A percentile compares a stretch with the other conserved stretches of the same genome.
These are phyloP conservation scores for Gentiana macrophylla DNA, from an alignment of 257 asterid species.

Conservation along the genomic window DNA sequence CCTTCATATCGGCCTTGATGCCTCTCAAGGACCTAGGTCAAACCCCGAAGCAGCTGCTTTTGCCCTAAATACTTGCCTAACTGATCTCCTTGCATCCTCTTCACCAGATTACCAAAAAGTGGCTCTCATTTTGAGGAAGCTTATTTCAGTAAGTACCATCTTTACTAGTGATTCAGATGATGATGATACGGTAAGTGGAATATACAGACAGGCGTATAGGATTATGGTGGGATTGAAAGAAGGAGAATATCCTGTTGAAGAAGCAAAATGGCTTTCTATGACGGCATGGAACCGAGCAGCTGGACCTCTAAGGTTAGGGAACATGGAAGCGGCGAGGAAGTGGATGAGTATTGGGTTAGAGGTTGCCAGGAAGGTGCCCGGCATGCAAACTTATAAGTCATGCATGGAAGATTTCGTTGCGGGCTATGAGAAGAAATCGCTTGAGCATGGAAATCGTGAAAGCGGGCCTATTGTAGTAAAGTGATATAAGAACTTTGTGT, in stretches of 20 bases:
- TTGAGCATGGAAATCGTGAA: conserved; percentile 18
- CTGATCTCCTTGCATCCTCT: conserved; percentile 59
- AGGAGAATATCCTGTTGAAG: conserved; percentile 78
- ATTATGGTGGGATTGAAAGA: conserved; percentile 91
- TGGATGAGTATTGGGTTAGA: conserved; percentile 93
- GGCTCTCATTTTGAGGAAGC: conserved; percentile 60
- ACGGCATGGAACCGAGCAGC: conserved; percentile 98
- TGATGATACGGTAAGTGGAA: conserved; percentile 44
- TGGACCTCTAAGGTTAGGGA: conserved; percentile 68
- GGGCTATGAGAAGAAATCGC: conserved; percentile 35
- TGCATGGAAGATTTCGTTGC: conserved; percentile 88
- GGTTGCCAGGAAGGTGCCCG: conserved; percentile 56
- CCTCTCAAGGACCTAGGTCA: conserved; percentile 65
- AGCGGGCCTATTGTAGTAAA: conserved; percentile 18
- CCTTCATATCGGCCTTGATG: conserved; percentile 74
- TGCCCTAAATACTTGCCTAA: conserved; percentile 57
- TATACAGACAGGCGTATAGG: conserved; percentile 65
- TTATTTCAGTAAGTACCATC: conserved; percentile 36
- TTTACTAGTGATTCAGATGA: conserved; percentile 46
- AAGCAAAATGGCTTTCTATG: conserved; percentile 88
- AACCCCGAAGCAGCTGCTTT: conserved; percentile 68
- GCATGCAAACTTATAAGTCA: conserved; percentile 61
- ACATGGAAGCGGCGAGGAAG: conserved; percentile 49
- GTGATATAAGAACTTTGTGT: conserved; percentile 11
- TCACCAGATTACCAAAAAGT: conserved; percentile 66